Percentiles rank a stretch among this genome's conserved stretches.
Evolutionary conservation across 2,329 filamentous ascomycete genomes (phyloP).

Genomic region (Dothiorella sarmentorum): DNA sequence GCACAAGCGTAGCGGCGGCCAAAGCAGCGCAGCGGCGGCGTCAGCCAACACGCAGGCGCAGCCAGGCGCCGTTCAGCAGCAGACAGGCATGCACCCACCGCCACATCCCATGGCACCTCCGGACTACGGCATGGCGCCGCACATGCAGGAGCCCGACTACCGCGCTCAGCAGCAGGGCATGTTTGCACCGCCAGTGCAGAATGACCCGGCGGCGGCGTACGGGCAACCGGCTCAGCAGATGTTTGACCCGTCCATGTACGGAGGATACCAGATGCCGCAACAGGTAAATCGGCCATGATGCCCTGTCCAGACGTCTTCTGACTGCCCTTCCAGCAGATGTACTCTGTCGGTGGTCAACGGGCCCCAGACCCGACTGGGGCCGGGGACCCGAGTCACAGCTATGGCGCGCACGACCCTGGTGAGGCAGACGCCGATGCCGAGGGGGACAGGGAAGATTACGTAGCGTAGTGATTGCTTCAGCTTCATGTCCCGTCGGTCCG

Average conservation of each 20-base stretch:
- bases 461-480: constrained; percentile 1
- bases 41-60: constrained; percentile 39
- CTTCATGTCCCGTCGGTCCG: neutral
- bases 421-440: constrained; percentile 39
- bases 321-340: constrained; percentile 30
- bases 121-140: constrained; percentile 55
- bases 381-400: constrained; percentile 36
- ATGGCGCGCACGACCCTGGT: constrained; percentile 32
- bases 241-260: constrained; percentile 84
- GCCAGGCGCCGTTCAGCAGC: constrained; percentile 40
- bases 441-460: constrained; percentile 40
- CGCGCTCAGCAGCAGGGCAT: constrained; percentile 68
- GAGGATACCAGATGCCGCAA: constrained; percentile 74
- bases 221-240: constrained; percentile 72
- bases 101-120: constrained; percentile 54
- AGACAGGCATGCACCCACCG: constrained; percentile 36
- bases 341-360: constrained; percentile 37
- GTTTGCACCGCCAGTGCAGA: constrained; percentile 76
- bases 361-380: constrained; percentile 36
- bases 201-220: constrained; percentile 68
- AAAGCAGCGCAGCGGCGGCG: constrained; percentile 36
- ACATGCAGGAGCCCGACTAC: constrained; percentile 67
- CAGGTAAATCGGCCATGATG: constrained; percentile 57
- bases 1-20: constrained; percentile 62
- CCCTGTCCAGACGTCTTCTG: constrained; percentile 15